Base-by-base conservation (phyloP, 2,329 filamentous ascomycete species). In the Chaetoscypha palmicola region DNA sequence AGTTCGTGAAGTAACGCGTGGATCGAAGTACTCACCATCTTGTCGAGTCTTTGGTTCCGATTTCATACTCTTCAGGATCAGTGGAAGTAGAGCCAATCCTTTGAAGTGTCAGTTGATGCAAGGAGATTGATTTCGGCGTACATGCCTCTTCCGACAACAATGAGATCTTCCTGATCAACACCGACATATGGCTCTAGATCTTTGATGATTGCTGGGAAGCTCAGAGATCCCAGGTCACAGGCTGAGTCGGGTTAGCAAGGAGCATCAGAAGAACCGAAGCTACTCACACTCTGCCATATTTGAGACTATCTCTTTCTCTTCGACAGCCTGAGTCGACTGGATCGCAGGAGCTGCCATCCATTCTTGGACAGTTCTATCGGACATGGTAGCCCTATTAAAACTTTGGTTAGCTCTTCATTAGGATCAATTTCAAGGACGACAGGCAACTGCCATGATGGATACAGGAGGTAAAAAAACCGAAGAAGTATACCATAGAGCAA, bases 71-170 rank as follows among this genome's bases (percentile, higher is more conserved):
- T n/a, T 32, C 10, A 58, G 32, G 11, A 56, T 43, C 11, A 36
- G 37, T 12, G 49, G 33, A 3, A 58, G 36, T 11, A 56, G 40
- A 14, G 44, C 36, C 16, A 43, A 28, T 20, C 40, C 40, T 43
- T 5, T 7, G 8, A 23, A 17, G 10, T 33, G 21, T 55, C 19
- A 55, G 48, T 19, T 22, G 14, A 31, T 19, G 28, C 4, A 12
- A 10, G 4, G 16, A 23, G 3, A 14, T 3, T 16, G 7, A 24
- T 21, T 9, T 14, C 5, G 3, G 11, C 14, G 5, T 10, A 14
- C 33, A 5, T 48, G 53, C 56, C 55, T 55, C 45, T 47, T 10
- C 45, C 51, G 40, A 53, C 44, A 11, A 34, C 39, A 4, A 49
- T 23, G 17, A 53, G 33, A 31, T 56, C 49, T 19, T 39, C 33